These are phyloP conservation scores for Clitopilus passeckerianus DNA, from an alignment of 768 basidiomycete species.

Conservation along the genomic window DNA sequence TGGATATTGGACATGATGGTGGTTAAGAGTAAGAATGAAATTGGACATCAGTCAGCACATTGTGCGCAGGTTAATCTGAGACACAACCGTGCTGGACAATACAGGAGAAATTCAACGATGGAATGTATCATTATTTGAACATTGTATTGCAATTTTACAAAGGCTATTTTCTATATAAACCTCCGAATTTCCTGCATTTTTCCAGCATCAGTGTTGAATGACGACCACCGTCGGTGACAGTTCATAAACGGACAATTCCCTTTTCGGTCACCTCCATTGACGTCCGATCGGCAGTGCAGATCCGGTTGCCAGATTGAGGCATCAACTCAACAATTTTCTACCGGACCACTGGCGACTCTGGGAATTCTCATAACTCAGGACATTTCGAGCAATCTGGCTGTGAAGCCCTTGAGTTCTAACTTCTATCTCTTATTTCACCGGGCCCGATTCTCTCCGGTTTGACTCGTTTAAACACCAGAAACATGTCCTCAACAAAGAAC, in stretches of 20 bases:
- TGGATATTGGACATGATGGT: slow-evolving; percentile 1
- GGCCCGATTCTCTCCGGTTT: not conserved
- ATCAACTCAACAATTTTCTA: not conserved
- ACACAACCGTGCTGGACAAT: not conserved
- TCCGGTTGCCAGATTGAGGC: slow-evolving; percentile 12
- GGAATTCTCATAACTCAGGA: not conserved
- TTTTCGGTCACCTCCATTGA: slow-evolving; percentile 6
- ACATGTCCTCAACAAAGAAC: slow-evolving; percentile 41
- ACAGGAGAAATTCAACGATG: not conserved
- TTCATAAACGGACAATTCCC: not conserved
- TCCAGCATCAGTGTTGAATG: not conserved
- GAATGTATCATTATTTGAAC: not conserved
- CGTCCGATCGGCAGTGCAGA: slow-evolving; percentile 22
- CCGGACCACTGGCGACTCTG: not conserved
- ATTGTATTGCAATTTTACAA: not conserved
- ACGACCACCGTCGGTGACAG: not conserved
- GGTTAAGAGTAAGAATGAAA: not conserved
- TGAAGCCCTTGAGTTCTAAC: too few relatives aligned
- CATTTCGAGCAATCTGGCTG: too few relatives aligned
- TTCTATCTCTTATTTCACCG: too few relatives aligned
- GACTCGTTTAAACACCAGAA: not conserved
- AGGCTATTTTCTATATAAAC: not conserved
- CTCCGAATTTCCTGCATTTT: not conserved
- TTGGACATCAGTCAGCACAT: not conserved
- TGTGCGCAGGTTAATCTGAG: not conserved